Evolutionary conservation across 148 eudicot species (phyloP).

Genomic region (Bassia scoparia): DNA sequence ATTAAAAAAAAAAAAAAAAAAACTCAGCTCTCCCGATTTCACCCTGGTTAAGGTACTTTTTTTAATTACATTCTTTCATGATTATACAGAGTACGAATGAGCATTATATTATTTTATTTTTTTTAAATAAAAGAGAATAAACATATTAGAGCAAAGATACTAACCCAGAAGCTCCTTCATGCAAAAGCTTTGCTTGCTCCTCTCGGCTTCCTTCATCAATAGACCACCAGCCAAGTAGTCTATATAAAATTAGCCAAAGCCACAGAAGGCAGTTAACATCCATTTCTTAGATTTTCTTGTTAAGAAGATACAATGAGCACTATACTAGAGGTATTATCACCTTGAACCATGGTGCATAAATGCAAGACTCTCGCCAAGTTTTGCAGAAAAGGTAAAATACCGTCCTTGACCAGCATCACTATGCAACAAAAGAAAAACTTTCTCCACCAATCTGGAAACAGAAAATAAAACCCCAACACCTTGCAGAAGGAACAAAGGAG

Average conservation of each 20-base stretch:
- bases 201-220: slow-evolving; percentile 96
- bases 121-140: background rate
- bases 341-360: slow-evolving; percentile 91
- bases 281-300: background rate
- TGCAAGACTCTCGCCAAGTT: slow-evolving; percentile 64
- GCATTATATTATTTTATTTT: too few species aligned
- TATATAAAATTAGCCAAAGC: slow-evolving; percentile 23
- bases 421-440: slow-evolving; percentile 51
- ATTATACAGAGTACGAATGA: too few species aligned
- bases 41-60: too few species aligned
- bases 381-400: slow-evolving; percentile 61
- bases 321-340: slow-evolving; percentile 29
- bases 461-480: slow-evolving; percentile 70
- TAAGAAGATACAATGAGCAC: background rate
- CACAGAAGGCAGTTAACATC: background rate
- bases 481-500: slow-evolving; percentile 81
- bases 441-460: slow-evolving; percentile 63
- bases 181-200: slow-evolving; percentile 80
- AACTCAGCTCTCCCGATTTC: too few species aligned
- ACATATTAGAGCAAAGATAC: slow-evolving; percentile 15
- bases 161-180: slow-evolving; percentile 69
- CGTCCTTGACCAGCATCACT: slow-evolving; percentile 49
- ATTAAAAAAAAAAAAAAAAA: too few species aligned
- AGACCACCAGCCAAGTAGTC: slow-evolving; percentile 98
- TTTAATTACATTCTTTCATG: too few species aligned